Evolutionary conservation across 257 asterid genomes (phyloP).

Genomic region (Nyctanthes arbortristis): DNA sequence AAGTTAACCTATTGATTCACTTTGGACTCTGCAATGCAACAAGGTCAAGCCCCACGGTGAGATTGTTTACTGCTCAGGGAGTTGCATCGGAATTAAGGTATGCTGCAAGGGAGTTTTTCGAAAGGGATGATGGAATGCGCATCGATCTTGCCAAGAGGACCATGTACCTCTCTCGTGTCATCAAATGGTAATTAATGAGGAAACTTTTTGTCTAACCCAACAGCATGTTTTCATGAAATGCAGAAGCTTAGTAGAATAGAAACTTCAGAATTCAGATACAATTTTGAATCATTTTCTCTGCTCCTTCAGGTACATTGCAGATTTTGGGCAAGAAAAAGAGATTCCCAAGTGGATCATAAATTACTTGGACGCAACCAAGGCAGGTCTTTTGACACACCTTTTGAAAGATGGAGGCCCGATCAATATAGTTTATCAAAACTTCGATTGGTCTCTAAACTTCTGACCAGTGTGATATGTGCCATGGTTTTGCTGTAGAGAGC

Average conservation of each 20-base stretch:
- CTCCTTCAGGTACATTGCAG: slow-evolving; percentile 73
- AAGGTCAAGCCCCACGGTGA: slow-evolving; percentile 78
- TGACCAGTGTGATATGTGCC: slow-evolving; percentile 21
- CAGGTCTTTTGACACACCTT: slow-evolving; percentile 84
- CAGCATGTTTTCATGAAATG: not conserved
- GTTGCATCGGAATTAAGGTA: slow-evolving; percentile 67
- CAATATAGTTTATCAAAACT: slow-evolving; percentile 58
- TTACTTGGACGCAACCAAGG: slow-evolving; percentile 76
- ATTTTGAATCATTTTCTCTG: not conserved
- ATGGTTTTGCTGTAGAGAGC: not conserved
- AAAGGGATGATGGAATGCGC: slow-evolving; percentile 70
- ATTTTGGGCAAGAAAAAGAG: slow-evolving; percentile 84
- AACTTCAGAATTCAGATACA: no score
- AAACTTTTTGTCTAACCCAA: no score
- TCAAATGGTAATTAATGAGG: slow-evolving; percentile 57
- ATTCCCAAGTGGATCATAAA: slow-evolving; percentile 64
- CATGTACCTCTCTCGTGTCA: slow-evolving; percentile 56
- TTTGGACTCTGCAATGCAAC: slow-evolving; percentile 84
- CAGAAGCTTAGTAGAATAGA: not conserved
- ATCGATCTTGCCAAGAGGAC: slow-evolving; percentile 88
- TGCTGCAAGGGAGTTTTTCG: slow-evolving; percentile 78
- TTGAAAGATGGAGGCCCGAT: slow-evolving; percentile 68
- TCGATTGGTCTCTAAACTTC: slow-evolving; percentile 78
- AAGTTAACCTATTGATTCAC: slow-evolving; percentile 68
- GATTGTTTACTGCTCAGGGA: slow-evolving; percentile 57